These are phyloP conservation scores for Gastrolobium villosum DNA, from an alignment of 306 rosid genomes.

Conservation along the genomic window DNA sequence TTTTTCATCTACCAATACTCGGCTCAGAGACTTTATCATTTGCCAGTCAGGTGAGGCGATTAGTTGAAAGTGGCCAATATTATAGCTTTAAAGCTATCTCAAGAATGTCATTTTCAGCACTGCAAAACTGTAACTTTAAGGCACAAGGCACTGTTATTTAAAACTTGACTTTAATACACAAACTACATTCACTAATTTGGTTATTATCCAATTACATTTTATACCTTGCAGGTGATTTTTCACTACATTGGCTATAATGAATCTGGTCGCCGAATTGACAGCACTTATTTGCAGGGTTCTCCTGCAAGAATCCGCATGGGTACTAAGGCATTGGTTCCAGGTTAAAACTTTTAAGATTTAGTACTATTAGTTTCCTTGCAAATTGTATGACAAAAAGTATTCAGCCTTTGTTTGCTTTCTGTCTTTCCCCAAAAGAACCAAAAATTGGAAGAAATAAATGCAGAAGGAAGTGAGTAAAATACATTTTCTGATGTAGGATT, in stretches of 20 bases:
- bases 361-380: conserved; percentile 30
- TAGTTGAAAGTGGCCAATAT: background rate
- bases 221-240: conserved; percentile 78
- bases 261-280: conserved; percentile 97
- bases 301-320: conserved; percentile 98
- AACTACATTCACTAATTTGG: conserved; percentile 14
- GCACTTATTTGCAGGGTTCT: conserved; percentile 89
- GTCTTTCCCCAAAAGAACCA: conserved; percentile 10
- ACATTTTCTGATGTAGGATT: conserved; percentile 71
- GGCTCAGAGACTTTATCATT: background rate
- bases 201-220: conserved; percentile 1
- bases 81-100: background rate
- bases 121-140: conserved; percentile 31
- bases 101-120: conserved; percentile 17
- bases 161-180: conserved; percentile 17
- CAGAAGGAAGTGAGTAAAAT: conserved; percentile 17
- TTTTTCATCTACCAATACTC: background rate
- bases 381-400: conserved; percentile 14
- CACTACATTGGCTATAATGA: conserved; percentile 94
- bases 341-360: conserved; percentile 50
- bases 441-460: background rate
- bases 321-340: conserved; percentile 91
- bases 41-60: background rate
- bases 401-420: conserved; percentile 21
- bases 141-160: background rate